A percentile compares a stretch with the other conserved stretches of the same genome.
These are phyloP conservation scores for Lentinus brumalis DNA, from an alignment of 768 basidiomycete genomes.

Conservation along the genomic window DNA sequence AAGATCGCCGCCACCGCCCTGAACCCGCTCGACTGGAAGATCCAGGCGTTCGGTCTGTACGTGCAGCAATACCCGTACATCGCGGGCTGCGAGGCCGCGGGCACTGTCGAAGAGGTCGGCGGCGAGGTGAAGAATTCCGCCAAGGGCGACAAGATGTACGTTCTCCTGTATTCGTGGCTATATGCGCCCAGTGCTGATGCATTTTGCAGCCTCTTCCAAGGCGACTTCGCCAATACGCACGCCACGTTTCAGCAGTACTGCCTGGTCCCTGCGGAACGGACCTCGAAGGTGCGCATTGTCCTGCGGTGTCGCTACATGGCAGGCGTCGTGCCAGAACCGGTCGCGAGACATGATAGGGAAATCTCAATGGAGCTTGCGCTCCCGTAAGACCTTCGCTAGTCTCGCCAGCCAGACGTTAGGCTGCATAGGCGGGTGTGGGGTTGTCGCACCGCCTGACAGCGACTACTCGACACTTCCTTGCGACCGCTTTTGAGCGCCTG, in stretches of 20 bases:
- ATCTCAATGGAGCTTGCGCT: too few relatives aligned
- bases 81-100: slow-evolving; percentile 25
- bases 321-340: too few relatives aligned
- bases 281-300: slow-evolving; percentile 21
- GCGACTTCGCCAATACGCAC: slow-evolving; percentile 13
- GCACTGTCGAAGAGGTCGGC: slow-evolving; percentile 32
- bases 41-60: slow-evolving; percentile 31
- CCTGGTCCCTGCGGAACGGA: slow-evolving; percentile 27
- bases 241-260: slow-evolving; percentile 32
- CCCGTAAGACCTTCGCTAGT: too few relatives aligned
- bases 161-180: too few relatives aligned
- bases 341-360: too few relatives aligned
- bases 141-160: slow-evolving; percentile 35
- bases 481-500: too few relatives aligned
- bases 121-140: slow-evolving; percentile 35
- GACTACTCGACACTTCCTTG: too few relatives aligned
- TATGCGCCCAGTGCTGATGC: too few relatives aligned
- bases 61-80: slow-evolving; percentile 27
- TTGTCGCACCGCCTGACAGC: too few relatives aligned
- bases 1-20: slow-evolving; percentile 48
- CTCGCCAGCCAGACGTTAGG: too few relatives aligned
- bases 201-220: slow-evolving; percentile 19
- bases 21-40: slow-evolving; percentile 58
- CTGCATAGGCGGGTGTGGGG: too few relatives aligned
- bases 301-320: too few relatives aligned